Conservation (phyloP, 805 yeast species). For the Wickerhamiella occidentalis region DNA sequence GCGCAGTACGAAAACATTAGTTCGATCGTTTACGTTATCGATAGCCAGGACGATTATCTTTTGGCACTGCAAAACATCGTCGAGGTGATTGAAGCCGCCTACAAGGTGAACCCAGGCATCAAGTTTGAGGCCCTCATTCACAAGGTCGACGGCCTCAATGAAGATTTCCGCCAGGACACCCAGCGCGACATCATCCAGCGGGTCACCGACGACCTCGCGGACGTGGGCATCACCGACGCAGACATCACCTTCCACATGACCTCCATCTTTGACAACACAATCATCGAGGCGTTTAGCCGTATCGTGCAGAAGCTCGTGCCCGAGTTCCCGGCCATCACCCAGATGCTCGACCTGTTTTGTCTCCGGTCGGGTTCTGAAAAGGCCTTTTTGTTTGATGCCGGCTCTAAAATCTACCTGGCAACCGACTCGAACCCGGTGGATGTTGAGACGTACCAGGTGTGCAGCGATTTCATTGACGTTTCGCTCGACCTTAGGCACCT, state of each 20-base stretch:
- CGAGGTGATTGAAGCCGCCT: constrained; percentile 77
- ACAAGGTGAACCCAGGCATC: constrained; percentile 68
- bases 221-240: constrained; percentile 81
- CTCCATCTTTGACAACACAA: constrained; percentile 88
- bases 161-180: constrained; percentile 87
- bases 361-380: constrained; percentile 86
- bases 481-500: constrained; percentile 65
- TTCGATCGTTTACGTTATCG: constrained; percentile 87
- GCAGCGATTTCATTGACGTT: constrained; percentile 94
- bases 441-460: constrained; percentile 87
- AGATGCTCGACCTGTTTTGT: constrained; percentile 74
- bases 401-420: constrained; percentile 87
- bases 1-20: constrained; percentile 70
- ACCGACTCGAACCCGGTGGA: constrained; percentile 95
- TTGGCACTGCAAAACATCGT: constrained; percentile 83
- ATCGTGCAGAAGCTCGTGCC: constrained; percentile 85
- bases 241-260: constrained; percentile 86
- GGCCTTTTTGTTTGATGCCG: constrained; percentile 82
- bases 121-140: constrained; percentile 90
- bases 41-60: constrained; percentile 88
- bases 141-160: constrained; percentile 89
- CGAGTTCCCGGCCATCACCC: constrained; percentile 78
- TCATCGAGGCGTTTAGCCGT: constrained; percentile 88
- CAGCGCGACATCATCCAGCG: constrained; percentile 95
- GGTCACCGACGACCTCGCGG: constrained; percentile 83